Evolutionary conservation across 768 basidiomycete species (phyloP), one percentile per base, ranked within the genome.

Genomic region (Phlegmacium glaucopus): DNA sequence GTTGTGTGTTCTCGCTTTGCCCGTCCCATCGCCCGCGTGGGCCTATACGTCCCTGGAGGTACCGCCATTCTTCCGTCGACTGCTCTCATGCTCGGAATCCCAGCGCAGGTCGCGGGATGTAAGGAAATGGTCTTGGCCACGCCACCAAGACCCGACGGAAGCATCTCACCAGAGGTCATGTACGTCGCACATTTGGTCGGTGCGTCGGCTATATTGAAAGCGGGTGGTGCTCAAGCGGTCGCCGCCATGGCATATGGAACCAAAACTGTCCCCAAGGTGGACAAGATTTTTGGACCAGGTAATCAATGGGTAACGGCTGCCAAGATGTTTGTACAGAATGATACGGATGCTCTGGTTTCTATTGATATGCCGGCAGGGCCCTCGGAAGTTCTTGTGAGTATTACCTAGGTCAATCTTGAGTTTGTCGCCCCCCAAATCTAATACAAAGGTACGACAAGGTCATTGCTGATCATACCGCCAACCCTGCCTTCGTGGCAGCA

Each of bases 301-400:
- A 99, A 99, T 64, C 96, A 98, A 65, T 99, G 94, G 93, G 96
- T 99, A 17, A 99, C 95, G 2, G 96, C 96, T 1, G 96, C 95
- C 43, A 99, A 99, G 72, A 97, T 99, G 96, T 69, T 95, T 45
- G 95, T 99, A 18, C 94, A 97, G 64, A 99, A 98, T 66, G 96
- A 99, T 62, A 94, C 94, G 10, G 90, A 94, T 58, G 95, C 96
- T 8, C 67, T 94, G 52, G 94, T 97, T 6, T 89, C 91, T 12
- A 99, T 98, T 58, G 96, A 99, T 67, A 98, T 99, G 92, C 96
- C 96, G 41, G 96, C 96, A 28, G 96, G 96, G 6, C 96, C 96
- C 25, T 94, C 90, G 4, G 96, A 99, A 68, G 95, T 99, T 17
- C 74, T 99, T 59, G 96, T 96, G 60, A 71, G 88, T 79, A 26